Percentiles rank a stretch among this genome's conserved stretches.
Conservation (phyloP, 768 basidiomycete genomes). For the Hygrophorus russula region DNA sequence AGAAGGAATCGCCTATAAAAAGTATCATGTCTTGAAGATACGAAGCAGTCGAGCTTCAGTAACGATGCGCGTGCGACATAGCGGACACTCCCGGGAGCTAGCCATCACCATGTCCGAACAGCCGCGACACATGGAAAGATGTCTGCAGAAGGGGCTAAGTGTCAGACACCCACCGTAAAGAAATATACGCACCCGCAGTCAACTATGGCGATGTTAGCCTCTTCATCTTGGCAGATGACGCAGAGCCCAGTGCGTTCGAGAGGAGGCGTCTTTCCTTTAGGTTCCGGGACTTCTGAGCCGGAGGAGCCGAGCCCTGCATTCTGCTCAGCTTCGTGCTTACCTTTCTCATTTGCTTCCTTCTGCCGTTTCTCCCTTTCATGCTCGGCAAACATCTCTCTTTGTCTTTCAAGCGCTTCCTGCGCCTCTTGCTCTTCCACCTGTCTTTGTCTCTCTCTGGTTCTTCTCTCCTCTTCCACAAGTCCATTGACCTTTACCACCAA, state of each 20-base stretch:
- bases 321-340: background rate
- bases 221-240: slow-evolving; percentile 89
- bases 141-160: slow-evolving; percentile 28
- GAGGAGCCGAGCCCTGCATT: slow-evolving; percentile 11
- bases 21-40: slow-evolving; percentile 47
- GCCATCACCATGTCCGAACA: slow-evolving; percentile 75
- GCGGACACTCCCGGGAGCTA: slow-evolving; percentile 77
- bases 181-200: slow-evolving; percentile 73
- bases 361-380: slow-evolving; percentile 12
- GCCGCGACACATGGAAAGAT: slow-evolving; percentile 65
- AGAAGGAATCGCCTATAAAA: background rate
- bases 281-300: slow-evolving; percentile 18
- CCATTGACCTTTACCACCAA: slow-evolving; percentile 59
- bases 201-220: slow-evolving; percentile 86
- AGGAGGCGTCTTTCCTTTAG: slow-evolving; percentile 25
- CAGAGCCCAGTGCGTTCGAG: slow-evolving; percentile 70
- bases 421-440: slow-evolving; percentile 23
- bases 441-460: slow-evolving; percentile 34
- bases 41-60: slow-evolving; percentile 72
- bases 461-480: slow-evolving; percentile 54
- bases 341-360: slow-evolving; percentile 11
- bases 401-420: slow-evolving; percentile 19
- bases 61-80: slow-evolving; percentile 83
- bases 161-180: background rate
- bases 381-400: slow-evolving; percentile 15